These are phyloP conservation scores for Waitea zeae DNA, from an alignment of 1,284 basidiomycete species.

Conservation along the genomic window DNA sequence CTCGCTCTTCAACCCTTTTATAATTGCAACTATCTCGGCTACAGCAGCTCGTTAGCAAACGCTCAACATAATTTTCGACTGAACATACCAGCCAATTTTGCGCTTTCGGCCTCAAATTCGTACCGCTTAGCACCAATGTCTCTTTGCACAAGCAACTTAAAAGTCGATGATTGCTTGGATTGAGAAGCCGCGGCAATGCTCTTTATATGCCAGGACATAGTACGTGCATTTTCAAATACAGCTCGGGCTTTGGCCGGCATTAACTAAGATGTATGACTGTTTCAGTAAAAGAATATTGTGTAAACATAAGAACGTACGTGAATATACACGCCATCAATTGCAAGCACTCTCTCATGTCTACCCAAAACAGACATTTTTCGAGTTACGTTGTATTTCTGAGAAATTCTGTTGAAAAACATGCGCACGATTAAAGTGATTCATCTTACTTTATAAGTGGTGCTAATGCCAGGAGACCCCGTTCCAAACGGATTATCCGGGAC, in stretches of 20 bases:
- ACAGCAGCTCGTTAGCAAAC: not conserved
- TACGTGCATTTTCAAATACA: constrained; percentile 79
- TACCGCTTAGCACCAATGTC: constrained; percentile 79
- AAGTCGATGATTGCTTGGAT: constrained; percentile 62
- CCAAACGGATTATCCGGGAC: constrained; percentile 43
- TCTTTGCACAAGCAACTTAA: constrained; percentile 70
- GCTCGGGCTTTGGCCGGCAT: constrained; percentile 77
- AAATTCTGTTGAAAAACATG: constrained; percentile 2
- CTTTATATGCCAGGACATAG: constrained; percentile 85
- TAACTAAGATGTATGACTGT: constrained; percentile 32
- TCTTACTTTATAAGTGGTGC: constrained; percentile 67
- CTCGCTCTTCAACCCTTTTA: not conserved
- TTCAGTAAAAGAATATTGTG: constrained; percentile 1
- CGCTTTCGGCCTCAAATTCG: constrained; percentile 91
- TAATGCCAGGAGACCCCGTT: constrained; percentile 33
- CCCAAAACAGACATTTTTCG: constrained; percentile 90
- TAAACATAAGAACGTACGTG: constrained; percentile 40
- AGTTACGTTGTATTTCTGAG: constrained; percentile 82
- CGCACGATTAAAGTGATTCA: not conserved
- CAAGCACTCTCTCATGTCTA: constrained; percentile 79
- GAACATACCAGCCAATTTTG: constrained; percentile 60
- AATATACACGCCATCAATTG: constrained; percentile 91
- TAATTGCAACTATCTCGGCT: not conserved
- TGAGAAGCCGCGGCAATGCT: constrained; percentile 75
- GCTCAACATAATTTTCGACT: not conserved